phyloP scores from a whole-genome alignment of 208 protist genomes.

The Acanthamoeba healyi region DNA sequence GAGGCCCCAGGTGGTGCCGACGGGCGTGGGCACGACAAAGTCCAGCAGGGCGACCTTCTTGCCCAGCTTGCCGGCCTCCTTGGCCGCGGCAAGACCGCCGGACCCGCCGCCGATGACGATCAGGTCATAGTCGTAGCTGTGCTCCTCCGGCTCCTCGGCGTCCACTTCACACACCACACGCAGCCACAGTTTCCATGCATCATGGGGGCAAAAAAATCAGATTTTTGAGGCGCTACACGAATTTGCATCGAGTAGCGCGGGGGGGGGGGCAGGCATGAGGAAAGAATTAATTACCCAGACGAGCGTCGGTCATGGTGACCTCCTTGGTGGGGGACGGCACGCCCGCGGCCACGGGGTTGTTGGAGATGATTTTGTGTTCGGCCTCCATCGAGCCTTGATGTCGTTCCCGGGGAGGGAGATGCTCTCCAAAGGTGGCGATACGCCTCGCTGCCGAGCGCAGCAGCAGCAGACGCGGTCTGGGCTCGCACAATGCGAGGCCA shows the following conservation, averaged over 20 bases:
- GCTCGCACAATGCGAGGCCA: not conserved
- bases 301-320: slow-evolving; percentile 1
- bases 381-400: too few relatives aligned
- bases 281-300: not conserved
- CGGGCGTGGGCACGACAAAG: slow-evolving; percentile 90
- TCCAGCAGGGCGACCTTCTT: slow-evolving; percentile 89
- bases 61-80: slow-evolving; percentile 85
- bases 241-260: too few relatives aligned
- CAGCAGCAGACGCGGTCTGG: not conserved
- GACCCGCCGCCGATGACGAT: slow-evolving; percentile 92
- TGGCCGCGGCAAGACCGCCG: slow-evolving; percentile 90
- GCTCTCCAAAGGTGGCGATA: not conserved
- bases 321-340: not conserved
- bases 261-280: too few relatives aligned
- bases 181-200: too few relatives aligned
- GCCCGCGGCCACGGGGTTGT: not conserved
- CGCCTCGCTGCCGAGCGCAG: slow-evolving; percentile 1
- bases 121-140: slow-evolving; percentile 79
- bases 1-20: slow-evolving; percentile 91
- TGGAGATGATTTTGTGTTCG: slow-evolving; percentile 1
- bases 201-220: too few relatives aligned
- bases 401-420: not conserved
- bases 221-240: too few relatives aligned
- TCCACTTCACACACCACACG: too few relatives aligned
- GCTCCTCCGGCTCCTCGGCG: slow-evolving; percentile 45